Evolutionary conservation across 768 basidiomycete genomes (phyloP).

Genomic region (Hypholoma fasciculare): DNA sequence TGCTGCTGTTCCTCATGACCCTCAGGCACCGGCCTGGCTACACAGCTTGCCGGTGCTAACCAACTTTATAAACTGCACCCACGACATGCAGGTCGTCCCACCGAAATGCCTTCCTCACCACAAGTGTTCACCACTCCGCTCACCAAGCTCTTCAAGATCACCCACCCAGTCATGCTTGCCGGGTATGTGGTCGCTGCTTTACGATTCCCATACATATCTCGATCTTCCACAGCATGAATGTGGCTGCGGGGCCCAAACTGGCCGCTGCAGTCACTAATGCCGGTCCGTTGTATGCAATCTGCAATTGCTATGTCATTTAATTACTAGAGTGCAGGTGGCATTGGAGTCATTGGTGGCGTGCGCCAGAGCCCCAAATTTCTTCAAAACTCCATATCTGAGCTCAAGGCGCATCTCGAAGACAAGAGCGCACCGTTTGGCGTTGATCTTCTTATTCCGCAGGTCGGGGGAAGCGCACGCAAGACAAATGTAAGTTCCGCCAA

Average conservation of each 20-base stretch:
- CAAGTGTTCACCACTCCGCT: conserved; percentile 72
- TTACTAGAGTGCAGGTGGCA: conserved; percentile 47
- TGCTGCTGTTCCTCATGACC: neutral
- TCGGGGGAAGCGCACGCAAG: conserved; percentile 81
- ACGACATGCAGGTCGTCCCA: conserved; percentile 6
- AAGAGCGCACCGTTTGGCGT: conserved; percentile 79
- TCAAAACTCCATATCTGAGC: conserved; percentile 62
- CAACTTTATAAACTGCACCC: conserved; percentile 8
- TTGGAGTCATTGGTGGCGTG: conserved; percentile 87
- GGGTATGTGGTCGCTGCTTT: conserved; percentile 37
- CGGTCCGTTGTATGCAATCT: conserved; percentile 36
- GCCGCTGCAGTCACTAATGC: conserved; percentile 93
- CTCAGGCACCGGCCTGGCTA: conserved; percentile 4
- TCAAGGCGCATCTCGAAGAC: conserved; percentile 75
- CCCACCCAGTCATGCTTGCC: conserved; percentile 85
- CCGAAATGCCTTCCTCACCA: conserved; percentile 63
- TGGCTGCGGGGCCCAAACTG: conserved; percentile 81
- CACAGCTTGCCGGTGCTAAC: conserved; percentile 4
- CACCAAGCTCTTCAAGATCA: conserved; percentile 73
- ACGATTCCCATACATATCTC: neutral
- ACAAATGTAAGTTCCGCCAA: conserved; percentile 54
- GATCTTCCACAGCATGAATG: conserved; percentile 63
- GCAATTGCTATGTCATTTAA: neutral
- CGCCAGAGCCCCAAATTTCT: conserved; percentile 74
- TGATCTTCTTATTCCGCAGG: conserved; percentile 80